A percentile compares a stretch with the other conserved stretches of the same genome.
These are phyloP conservation scores for Aspergillus pseudoviridinutans DNA, from an alignment of 2,329 filamentous ascomycete genomes.

Conservation along the genomic window DNA sequence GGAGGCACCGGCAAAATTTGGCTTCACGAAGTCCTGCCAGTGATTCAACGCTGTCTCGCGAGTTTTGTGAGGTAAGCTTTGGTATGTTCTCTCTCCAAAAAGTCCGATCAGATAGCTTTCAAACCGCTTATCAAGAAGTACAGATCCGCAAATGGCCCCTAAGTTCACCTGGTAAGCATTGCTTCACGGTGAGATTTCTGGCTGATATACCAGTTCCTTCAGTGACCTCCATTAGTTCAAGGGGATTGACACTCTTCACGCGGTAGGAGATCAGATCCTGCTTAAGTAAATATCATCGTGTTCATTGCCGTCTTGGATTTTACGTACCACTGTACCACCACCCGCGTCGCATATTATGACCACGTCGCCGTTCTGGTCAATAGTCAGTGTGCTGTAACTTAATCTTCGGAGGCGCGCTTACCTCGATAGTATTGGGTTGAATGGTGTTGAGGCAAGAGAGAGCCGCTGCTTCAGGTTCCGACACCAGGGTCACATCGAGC, in stretches of 20 bases:
- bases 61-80: constrained; percentile 20
- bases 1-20: constrained; percentile 13
- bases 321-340: constrained; percentile 33
- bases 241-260: constrained; percentile 18
- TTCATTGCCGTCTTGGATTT: background rate
- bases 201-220: constrained; percentile 25
- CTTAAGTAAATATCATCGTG: background rate
- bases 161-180: background rate
- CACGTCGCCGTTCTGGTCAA: constrained; percentile 21
- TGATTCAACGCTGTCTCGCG: constrained; percentile 24
- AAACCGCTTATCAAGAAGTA: constrained; percentile 27
- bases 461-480: constrained; percentile 31
- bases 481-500: constrained; percentile 14
- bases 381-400: background rate
- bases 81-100: constrained; percentile 24
- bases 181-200: background rate
- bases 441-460: constrained; percentile 26
- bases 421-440: constrained; percentile 23
- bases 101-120: constrained; percentile 19
- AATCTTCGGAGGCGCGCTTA: too few species aligned
- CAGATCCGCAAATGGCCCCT: constrained; percentile 31
- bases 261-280: constrained; percentile 33
- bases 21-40: constrained; percentile 32
- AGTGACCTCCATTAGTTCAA: constrained; percentile 24
- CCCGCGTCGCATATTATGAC: constrained; percentile 37